Base-by-base conservation (phyloP, 495 filamentous ascomycete genomes). In the Penicillium canescens region DNA sequence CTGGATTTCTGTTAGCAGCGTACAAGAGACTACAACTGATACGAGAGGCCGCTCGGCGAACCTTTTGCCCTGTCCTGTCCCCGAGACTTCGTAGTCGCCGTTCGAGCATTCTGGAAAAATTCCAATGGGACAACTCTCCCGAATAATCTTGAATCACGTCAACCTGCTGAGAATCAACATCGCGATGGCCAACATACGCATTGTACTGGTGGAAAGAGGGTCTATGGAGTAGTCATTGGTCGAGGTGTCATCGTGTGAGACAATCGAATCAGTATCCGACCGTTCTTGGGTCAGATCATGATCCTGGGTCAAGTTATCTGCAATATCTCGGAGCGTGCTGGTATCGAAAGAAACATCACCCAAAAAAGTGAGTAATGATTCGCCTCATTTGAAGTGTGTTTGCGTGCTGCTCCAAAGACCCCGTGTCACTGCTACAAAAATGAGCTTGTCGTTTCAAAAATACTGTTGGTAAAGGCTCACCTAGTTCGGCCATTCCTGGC, bases 351-450 rank as follows among this genome's bases (percentile, higher is more conserved):
- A 60, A 9, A 56, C 23, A 37, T 60, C 49, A 18, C 57, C 57
- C 49, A 56, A 21, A n/a, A n/a, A 56, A 60, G 46, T 60, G 53
- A 10, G 36, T 42, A 12, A 60, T 52, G 13, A 60, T 60, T 23
- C 57, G 42, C 26, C 46, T 43, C 48, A 60, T 56, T 12, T 53
- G 48, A 11, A 37, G 13, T 43, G 45, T 49, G 20, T 31, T 45
- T 7, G 37, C 39, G 8, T 18, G 37, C 16, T 6, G 34, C 9
- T 26, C 34, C 23, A 23, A 26, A 43, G 28, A 35, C 21, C 20
- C 20, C 13, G 20, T 20, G 14, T 24, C 36, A 54, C n/a, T 33
- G 6, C 36, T 1, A 26, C 20, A 6, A 11, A 6, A 1, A 33
- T 44, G 24, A 24, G 42, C 4, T 44, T 4, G 14, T 23, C 5